Evolutionary conservation across 306 rosid genomes (phyloP), one percentile per base, ranked within the genome.

Genomic region (Biancaea sappan): DNA sequence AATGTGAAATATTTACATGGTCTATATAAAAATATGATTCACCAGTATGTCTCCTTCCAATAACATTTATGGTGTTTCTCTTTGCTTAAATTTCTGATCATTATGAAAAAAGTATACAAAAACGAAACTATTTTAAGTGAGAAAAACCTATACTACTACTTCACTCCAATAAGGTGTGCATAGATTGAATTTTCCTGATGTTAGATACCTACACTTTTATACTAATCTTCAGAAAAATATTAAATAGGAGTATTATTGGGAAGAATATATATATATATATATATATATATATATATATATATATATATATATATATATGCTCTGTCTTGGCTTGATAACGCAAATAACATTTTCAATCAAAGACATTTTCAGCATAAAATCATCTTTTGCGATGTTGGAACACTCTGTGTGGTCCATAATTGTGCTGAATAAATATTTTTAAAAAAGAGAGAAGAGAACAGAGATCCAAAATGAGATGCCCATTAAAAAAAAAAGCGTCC

Each of bases 391-490:
- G 26, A 38, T 38, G 75, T 38, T 43, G 75, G 38, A 71, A 54
- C 52, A 54, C 75, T 53, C 66, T 37, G 75, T 54, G 25, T 22
- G 40, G 25, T 66, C 56, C 53, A 43, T 54, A 56, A 44, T 43
- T 46, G 25, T 71, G 50, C 43, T 18, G 56, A 38, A 43, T 28
- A 29, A 56, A 52, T 41, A 48, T 50, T 12, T 46, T 1, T 9
- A 11, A 11, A 43, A 32, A 1, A 22, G 7, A 32, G 29, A 29
- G 18, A 29, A 11, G 31, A 18, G 38, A 13, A 12, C 24, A 58
- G 10, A 32, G 4, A 12, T 16, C 24, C 15, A 66, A 50, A 41
- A 54, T 19, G 34, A 19, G 74, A 57, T 44, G 13, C 46, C 61
- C 48, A 22, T 16, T 19, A 12, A 69, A 57, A 32, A 44, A 13